phyloP scores from a whole-genome alignment of 768 basidiomycete genomes.

The Leccinum obscurum region DNA sequence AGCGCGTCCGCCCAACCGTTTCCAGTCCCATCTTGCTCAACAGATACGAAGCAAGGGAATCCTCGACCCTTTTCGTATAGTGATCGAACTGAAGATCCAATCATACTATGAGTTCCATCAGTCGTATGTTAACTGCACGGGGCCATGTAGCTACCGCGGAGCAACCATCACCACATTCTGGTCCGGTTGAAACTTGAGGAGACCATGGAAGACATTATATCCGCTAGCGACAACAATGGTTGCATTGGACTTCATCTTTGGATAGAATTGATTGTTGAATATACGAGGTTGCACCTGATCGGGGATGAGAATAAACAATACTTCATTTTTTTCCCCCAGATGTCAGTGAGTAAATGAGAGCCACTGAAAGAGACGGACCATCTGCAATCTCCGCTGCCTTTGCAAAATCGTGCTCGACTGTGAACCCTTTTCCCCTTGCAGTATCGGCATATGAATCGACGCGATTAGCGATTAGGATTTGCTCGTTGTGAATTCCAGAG shows the following conservation, averaged over 20 bases:
- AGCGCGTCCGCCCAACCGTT: constrained; percentile 46
- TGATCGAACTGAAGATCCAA: constrained; percentile 63
- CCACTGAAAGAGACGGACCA: constrained; percentile 35
- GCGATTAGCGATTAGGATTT: constrained; percentile 59
- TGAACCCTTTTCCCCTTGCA: constrained; percentile 57
- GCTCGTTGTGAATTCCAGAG: constrained; percentile 59
- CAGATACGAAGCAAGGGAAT: constrained; percentile 66
- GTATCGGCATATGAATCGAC: constrained; percentile 57
- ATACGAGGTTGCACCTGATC: constrained; percentile 64
- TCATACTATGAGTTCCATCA: constrained; percentile 46
- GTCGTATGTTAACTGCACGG: not conserved
- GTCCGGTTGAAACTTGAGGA: constrained; percentile 50
- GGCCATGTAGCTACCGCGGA: constrained; percentile 40
- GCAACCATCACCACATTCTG: constrained; percentile 70
- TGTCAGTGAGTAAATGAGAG: not conserved
- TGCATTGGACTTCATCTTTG: constrained; percentile 47
- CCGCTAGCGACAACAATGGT: constrained; percentile 62
- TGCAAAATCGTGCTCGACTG: constrained; percentile 54
- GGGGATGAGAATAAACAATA: constrained; percentile 61
- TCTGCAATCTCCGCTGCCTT: constrained; percentile 59
- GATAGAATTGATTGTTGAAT: constrained; percentile 57
- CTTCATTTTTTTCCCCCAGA: constrained; percentile 28
- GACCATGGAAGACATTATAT: constrained; percentile 64
- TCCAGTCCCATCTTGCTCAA: constrained; percentile 60
- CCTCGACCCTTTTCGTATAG: constrained; percentile 59